A percentile compares a stretch with the other conserved stretches of the same genome.
Conservation (phyloP, 2,329 filamentous ascomycete species). For the Knoxdaviesia capensis region DNA sequence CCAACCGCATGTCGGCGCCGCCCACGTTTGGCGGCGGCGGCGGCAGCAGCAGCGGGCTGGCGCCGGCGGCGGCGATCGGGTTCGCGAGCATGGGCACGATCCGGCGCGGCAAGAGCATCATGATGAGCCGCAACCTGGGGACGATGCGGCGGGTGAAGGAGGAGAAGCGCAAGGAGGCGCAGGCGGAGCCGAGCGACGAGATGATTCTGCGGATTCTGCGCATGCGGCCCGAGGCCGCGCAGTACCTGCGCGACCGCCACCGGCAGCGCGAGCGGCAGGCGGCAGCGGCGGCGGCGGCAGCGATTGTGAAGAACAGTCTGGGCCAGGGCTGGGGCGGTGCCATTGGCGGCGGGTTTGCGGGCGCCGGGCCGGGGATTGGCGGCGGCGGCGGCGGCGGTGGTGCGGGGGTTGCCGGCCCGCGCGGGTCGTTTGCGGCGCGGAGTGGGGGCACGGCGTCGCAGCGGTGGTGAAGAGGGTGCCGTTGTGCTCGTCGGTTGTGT, state of each 20-base stretch:
- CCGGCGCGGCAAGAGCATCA: constrained; percentile 56
- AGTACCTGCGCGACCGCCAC: constrained; percentile 76
- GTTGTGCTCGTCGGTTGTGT: too few species aligned
- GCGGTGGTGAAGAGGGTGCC: too few species aligned
- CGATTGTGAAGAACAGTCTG: constrained; percentile 87
- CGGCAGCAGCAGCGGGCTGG: constrained; percentile 12
- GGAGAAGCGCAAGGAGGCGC: constrained; percentile 84
- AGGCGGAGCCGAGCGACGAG: constrained; percentile 91
- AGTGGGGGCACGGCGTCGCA: too few species aligned
- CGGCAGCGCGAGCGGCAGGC: constrained; percentile 87
- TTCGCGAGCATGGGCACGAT: constrained; percentile 52
- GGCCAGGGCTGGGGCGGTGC: constrained; percentile 30
- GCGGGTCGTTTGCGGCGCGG: too few species aligned
- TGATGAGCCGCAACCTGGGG: constrained; percentile 84
- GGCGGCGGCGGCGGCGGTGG: too few species aligned
- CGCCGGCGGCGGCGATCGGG: constrained; percentile 28
- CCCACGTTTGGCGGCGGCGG: constrained; percentile 20
- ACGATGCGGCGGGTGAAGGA: constrained; percentile 95
- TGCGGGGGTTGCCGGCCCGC: too few species aligned
- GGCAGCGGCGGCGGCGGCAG: constrained; percentile 73
- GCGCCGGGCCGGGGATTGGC: too few species aligned
- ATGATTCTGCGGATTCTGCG: constrained; percentile 91
- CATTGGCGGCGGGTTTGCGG: constrained; percentile 20
- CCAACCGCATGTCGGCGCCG: constrained; percentile 51
- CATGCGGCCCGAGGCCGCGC: constrained; percentile 79